Conservation (phyloP, 2,329 filamentous ascomycete species). For the Monosporascus sp. region DNA sequence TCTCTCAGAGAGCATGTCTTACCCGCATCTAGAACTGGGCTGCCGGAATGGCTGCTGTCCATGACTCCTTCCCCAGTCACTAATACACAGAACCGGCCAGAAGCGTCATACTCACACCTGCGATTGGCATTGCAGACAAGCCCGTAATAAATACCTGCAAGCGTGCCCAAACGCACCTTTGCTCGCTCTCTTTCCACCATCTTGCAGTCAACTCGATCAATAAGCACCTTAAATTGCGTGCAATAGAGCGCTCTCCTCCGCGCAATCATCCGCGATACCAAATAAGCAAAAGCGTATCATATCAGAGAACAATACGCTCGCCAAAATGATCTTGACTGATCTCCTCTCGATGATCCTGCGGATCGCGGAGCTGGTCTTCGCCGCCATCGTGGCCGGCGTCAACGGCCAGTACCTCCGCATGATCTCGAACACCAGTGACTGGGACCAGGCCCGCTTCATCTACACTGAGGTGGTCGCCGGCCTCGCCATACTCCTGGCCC, state of each 20-base stretch:
- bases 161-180: background rate
- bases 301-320: too few relatives aligned
- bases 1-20: background rate
- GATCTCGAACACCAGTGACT: constrained; percentile 39
- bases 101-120: background rate
- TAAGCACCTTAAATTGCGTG: too few relatives aligned
- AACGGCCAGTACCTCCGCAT: constrained; percentile 60
- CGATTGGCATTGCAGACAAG: background rate
- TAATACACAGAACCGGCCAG: background rate
- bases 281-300: background rate
- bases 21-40: background rate
- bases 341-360: constrained; percentile 54
- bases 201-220: too few relatives aligned
- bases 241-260: background rate
- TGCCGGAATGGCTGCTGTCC: too few relatives aligned
- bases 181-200: background rate
- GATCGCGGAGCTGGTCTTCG: constrained; percentile 61
- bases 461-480: constrained; percentile 69
- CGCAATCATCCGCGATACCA: background rate
- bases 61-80: too few relatives aligned
- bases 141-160: background rate
- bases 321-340: constrained; percentile 48
- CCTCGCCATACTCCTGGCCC: constrained; percentile 60
- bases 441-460: constrained; percentile 62
- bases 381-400: constrained; percentile 66